A percentile compares a stretch with the other conserved stretches of the same genome.
These are phyloP conservation scores for Athelia sp. DNA, from an alignment of 1,284 basidiomycete species.

Conservation along the genomic window DNA sequence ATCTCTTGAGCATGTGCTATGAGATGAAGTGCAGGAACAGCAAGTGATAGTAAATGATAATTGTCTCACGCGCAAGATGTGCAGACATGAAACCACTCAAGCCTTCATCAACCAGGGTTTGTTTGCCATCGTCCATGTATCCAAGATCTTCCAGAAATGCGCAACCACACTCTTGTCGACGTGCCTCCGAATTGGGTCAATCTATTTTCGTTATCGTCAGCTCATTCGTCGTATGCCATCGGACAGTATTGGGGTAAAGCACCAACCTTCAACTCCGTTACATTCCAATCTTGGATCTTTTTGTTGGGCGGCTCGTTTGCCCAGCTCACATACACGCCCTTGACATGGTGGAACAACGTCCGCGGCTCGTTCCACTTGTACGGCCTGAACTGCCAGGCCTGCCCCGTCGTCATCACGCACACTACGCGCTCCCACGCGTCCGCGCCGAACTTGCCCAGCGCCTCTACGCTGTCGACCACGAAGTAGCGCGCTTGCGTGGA, in stretches of 20 bases:
- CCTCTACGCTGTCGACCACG: slow-evolving; percentile 91
- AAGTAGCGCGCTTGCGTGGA: slow-evolving; percentile 52
- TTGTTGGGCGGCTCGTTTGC: slow-evolving; percentile 85
- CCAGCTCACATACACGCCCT: slow-evolving; percentile 92
- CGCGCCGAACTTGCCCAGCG: slow-evolving; percentile 84
- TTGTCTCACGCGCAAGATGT: too few relatives aligned
- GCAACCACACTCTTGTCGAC: slow-evolving; percentile 95
- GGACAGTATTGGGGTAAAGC: too few relatives aligned
- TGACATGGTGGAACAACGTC: slow-evolving; percentile 90
- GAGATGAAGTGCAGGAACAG: too few relatives aligned
- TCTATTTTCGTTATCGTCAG: slow-evolving; percentile 39
- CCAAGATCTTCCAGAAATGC: slow-evolving; percentile 91
- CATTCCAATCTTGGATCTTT: slow-evolving; percentile 95
- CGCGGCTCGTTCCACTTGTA: slow-evolving; percentile 96
- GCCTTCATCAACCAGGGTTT: slow-evolving; percentile 67
- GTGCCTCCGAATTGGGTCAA: slow-evolving; percentile 86
- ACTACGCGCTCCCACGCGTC: slow-evolving; percentile 96
- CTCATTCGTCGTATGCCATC: too few relatives aligned
- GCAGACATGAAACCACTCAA: too few relatives aligned
- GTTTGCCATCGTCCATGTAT: slow-evolving; percentile 77
- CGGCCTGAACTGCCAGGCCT: slow-evolving; percentile 95
- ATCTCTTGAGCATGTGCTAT: too few relatives aligned
- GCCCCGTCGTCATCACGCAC: slow-evolving; percentile 96
- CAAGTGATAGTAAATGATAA: too few relatives aligned
- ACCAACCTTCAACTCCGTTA: slow-evolving; percentile 83